These are phyloP conservation scores for Infundibulicybe gibba DNA, from an alignment of 768 basidiomycete species.

Conservation along the genomic window DNA sequence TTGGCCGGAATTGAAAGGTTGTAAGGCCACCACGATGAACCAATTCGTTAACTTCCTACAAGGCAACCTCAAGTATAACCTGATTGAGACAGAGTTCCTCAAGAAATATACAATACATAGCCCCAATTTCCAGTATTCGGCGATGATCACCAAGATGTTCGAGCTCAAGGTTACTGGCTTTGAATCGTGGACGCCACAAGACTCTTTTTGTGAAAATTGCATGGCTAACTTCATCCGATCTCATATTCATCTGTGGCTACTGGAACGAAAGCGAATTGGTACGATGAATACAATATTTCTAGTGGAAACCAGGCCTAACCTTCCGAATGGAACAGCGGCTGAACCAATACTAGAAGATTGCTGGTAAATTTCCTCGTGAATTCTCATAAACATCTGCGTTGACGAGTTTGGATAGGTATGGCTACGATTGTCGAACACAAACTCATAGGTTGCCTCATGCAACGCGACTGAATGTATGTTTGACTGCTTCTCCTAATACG, in stretches of 20 bases:
- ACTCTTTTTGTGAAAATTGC: slow-evolving; percentile 27
- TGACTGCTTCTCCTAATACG: no score
- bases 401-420: slow-evolving; percentile 18
- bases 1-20: slow-evolving; percentile 12
- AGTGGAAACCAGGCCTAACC: background rate
- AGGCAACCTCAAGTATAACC: slow-evolving; percentile 3
- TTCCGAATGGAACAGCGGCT: slow-evolving; percentile 6
- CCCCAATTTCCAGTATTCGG: slow-evolving; percentile 2
- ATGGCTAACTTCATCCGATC: slow-evolving; percentile 16
- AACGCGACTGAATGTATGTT: slow-evolving; percentile 17
- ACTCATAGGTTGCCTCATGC: slow-evolving; percentile 18
- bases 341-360: slow-evolving; percentile 17
- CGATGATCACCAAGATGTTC: slow-evolving; percentile 10
- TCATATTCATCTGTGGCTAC: slow-evolving; percentile 23
- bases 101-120: background rate
- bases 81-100: background rate
- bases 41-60: background rate
- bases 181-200: slow-evolving; percentile 20
- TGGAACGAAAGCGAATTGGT: slow-evolving; percentile 17
- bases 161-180: slow-evolving; percentile 8
- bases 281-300: background rate
- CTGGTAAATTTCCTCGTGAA: slow-evolving; percentile 14
- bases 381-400: background rate
- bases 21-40: background rate
- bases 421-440: slow-evolving; percentile 26